Evolutionary conservation across 2,329 filamentous ascomycete species (phyloP).

Genomic region (Xylariaceae sp.): DNA sequence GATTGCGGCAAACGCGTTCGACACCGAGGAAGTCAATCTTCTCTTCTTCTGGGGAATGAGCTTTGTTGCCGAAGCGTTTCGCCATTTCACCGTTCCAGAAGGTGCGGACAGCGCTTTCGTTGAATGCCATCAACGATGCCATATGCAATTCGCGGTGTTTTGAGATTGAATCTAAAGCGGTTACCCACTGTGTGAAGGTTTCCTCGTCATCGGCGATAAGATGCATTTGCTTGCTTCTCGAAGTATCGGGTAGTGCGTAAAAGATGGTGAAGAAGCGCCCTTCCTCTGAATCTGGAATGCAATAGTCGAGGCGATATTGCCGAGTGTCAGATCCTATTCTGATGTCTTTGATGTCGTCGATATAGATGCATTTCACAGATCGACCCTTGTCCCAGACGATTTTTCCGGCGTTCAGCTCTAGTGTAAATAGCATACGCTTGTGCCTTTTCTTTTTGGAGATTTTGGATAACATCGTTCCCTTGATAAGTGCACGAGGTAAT

Average conservation of each 20-base stretch:
- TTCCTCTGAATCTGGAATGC: conserved; percentile 61
- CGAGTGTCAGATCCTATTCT: conserved; percentile 76
- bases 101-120: conserved; percentile 71
- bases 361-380: conserved; percentile 79
- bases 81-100: conserved; percentile 86
- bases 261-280: conserved; percentile 83
- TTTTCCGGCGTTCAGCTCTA: conserved; percentile 79
- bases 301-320: conserved; percentile 83
- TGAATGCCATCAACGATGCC: conserved; percentile 80
- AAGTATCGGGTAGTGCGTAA: conserved; percentile 72
- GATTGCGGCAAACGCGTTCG: conserved; percentile 75
- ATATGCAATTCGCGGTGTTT: conserved; percentile 85
- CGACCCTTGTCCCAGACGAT: conserved; percentile 81
- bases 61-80: conserved; percentile 54
- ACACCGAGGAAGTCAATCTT: conserved; percentile 73
- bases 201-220: conserved; percentile 72
- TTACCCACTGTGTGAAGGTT: conserved; percentile 73
- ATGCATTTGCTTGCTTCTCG: conserved; percentile 82
- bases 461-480: conserved; percentile 74
- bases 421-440: conserved; percentile 64
- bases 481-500: conserved; percentile 69
- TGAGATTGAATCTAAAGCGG: conserved; percentile 76
- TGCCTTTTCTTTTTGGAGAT: conserved; percentile 75
- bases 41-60: conserved; percentile 54
- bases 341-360: conserved; percentile 93